Percentiles rank a stretch among this genome's conserved stretches.
Conservation (phyloP, 306 rosid species). For the Sicyos edulis region DNA sequence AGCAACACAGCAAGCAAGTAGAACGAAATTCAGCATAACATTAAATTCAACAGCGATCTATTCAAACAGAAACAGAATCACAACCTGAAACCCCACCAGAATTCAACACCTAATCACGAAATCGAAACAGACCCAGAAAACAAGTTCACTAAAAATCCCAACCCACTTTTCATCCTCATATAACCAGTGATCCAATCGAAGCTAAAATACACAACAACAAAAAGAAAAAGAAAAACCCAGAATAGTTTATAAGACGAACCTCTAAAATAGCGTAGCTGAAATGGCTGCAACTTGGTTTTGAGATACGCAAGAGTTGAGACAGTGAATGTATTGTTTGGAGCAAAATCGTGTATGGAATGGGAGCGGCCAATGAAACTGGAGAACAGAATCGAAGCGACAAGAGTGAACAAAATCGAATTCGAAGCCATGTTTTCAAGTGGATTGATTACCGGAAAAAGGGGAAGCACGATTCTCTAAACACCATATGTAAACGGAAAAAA, state of each 20-base stretch:
- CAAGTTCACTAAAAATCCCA: no score
- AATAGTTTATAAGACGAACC: constrained; percentile 43
- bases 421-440: constrained; percentile 38
- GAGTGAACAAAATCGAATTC: constrained; percentile 41
- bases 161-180: no score
- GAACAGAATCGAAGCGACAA: constrained; percentile 30
- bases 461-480: not conserved
- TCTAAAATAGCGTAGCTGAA: constrained; percentile 66
- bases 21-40: not conserved
- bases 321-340: constrained; percentile 39
- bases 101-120: not conserved
- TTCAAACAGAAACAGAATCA: not conserved
- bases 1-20: not conserved
- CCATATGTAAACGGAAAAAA: not conserved
- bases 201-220: no score
- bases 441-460: constrained; percentile 24
- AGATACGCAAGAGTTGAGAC: constrained; percentile 79
- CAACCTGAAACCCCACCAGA: not conserved
- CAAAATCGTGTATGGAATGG: constrained; percentile 29
- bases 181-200: no score
- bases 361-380: constrained; percentile 34
- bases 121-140: not conserved
- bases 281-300: constrained; percentile 43
- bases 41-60: constrained; percentile 7
- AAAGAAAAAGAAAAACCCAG: not conserved